Evolutionary conservation across 108 stramenopile genomes (phyloP), one percentile per base, ranked within the genome.

Genomic region (Schizochytrium sp.): DNA sequence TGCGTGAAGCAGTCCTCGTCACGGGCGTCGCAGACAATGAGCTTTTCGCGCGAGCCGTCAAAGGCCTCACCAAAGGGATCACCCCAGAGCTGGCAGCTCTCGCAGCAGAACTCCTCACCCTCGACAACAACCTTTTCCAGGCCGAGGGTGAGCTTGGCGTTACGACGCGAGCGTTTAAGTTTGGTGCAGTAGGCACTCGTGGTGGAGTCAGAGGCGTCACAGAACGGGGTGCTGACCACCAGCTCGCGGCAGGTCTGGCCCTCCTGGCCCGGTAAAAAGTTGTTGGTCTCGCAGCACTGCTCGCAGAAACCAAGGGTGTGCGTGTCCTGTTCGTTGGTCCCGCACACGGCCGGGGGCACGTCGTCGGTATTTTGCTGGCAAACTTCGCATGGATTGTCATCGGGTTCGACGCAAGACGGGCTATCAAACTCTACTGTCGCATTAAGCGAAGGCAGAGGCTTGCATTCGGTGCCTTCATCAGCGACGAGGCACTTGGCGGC

Each of bases 1-100:
- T 47, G 28, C 8, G 51, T 47, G n/a, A n/a, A 53, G 51, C 76
- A 83, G 48, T 53, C 76, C 51, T 47, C 48, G 2, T 83, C 76
- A 4, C 76, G 76, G 51, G 76, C 76, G 4, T 83, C 76, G 51
- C 76, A 83, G 51, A 83, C 76, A 45, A 83, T 53, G 48, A 47
- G 51, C 48, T 83, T 53, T 4, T 47, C 45, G 76, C 45, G 48
- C 6, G 76, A 83, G n/a, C 76, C 76, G 51, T 83, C 76, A 53
- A 83, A 83, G 45, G 76, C 45, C n/a, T 83, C 14, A 23, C 76
- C 76, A 18, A 69, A 69, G n/a, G 76, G 76, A 53, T 83, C 76
- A 1, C 76, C 76, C 45, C 51, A 83, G 25, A 83, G 45, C 51
- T 47, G 48, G 51, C 76, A 83, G 5, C 6, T 12, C 2, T 83